Evolutionary conservation across 2,329 filamentous ascomycete genomes (phyloP).

Genomic region (Leptographium galeiforme): DNA sequence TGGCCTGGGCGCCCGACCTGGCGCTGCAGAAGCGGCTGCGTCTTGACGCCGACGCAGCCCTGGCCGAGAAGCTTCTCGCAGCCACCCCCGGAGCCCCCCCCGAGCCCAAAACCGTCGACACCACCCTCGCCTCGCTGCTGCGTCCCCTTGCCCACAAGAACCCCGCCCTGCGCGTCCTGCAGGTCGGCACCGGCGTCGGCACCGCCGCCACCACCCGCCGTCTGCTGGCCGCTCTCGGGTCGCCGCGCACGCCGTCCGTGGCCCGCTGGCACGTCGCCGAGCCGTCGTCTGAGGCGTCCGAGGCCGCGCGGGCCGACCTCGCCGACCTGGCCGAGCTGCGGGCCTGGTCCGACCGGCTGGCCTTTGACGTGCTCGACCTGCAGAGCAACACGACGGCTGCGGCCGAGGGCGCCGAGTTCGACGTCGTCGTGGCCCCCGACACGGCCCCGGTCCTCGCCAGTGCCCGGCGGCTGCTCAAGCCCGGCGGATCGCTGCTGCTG

Average conservation of each 20-base stretch:
- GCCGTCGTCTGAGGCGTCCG: conserved; percentile 20
- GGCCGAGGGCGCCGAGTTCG: conserved; percentile 15
- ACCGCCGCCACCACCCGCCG: not conserved
- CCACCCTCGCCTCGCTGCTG: not conserved
- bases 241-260: conserved; percentile 23
- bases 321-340: conserved; percentile 14
- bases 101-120: too few species aligned
- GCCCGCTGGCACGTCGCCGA: conserved; percentile 16
- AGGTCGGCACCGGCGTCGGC: conserved; percentile 5
- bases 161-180: conserved; percentile 12
- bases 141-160: not conserved
- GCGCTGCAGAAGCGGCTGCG: conserved; percentile 9
- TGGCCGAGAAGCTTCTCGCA: too few species aligned
- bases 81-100: too few species aligned
- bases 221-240: not conserved
- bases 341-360: conserved; percentile 7
- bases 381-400: conserved; percentile 16
- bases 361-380: conserved; percentile 13
- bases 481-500: conserved; percentile 20
- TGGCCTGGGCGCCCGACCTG: not conserved
- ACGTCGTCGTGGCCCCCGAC: conserved; percentile 18
- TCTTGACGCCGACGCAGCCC: conserved; percentile 1
- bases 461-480: conserved; percentile 14
- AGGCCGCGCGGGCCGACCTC: conserved; percentile 18
- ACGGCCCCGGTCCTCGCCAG: conserved; percentile 10